Conservation (phyloP, 2,329 filamentous ascomycete genomes). For the Orbilia javanica region DNA sequence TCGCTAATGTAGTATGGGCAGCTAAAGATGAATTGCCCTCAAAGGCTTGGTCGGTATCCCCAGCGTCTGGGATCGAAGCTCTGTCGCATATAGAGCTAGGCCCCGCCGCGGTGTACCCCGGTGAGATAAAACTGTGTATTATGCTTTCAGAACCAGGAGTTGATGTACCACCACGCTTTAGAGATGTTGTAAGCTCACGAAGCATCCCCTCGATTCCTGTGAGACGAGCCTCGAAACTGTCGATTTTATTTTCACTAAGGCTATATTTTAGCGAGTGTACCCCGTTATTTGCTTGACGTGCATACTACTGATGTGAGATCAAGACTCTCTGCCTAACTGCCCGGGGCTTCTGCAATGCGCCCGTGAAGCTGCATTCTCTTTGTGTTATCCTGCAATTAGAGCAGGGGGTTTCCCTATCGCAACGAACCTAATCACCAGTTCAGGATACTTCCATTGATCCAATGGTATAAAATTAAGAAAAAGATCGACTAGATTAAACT, state of each 20-base stretch:
- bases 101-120: background rate
- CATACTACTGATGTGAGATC: conserved; percentile 74
- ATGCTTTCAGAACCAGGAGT: conserved; percentile 15
- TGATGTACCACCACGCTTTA: conserved; percentile 58
- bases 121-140: background rate
- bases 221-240: conserved; percentile 68
- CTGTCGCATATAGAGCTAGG: background rate
- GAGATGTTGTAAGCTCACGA: conserved; percentile 64
- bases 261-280: conserved; percentile 20
- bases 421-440: conserved; percentile 69
- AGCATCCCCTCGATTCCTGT: conserved; percentile 68
- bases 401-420: conserved; percentile 72
- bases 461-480: conserved; percentile 1
- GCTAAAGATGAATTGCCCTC: conserved; percentile 69
- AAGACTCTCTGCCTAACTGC: conserved; percentile 72
- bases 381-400: conserved; percentile 72
- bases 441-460: conserved; percentile 23
- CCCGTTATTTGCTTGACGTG: conserved; percentile 55
- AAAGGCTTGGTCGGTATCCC: conserved; percentile 64
- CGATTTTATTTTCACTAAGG: conserved; percentile 70
- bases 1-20: conserved; percentile 70
- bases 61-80: conserved; percentile 62
- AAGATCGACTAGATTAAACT: conserved; percentile 58
- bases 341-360: conserved; percentile 70
- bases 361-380: conserved; percentile 71